Conservation (phyloP, 192 early-diverging fungal genomes). For the Powellomyces hirtus region DNA sequence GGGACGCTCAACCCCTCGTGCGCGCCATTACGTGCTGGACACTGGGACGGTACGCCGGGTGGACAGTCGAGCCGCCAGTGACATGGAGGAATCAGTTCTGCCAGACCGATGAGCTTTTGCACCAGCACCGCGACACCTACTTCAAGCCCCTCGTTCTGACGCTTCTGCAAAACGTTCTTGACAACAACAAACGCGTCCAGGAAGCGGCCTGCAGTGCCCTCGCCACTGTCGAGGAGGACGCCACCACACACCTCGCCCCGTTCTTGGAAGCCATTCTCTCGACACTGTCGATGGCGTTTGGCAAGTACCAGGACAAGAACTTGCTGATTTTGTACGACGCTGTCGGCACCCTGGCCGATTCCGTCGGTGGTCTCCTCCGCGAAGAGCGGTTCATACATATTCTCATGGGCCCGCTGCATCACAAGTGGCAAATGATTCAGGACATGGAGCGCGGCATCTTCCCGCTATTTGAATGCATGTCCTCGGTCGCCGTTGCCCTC, state of each 20-base stretch:
- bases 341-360: constrained; percentile 94
- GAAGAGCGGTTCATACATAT: constrained; percentile 76
- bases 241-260: constrained; percentile 73
- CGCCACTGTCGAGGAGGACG: constrained; percentile 94
- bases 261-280: constrained; percentile 86
- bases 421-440: constrained; percentile 77
- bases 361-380: constrained; percentile 79
- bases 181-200: constrained; percentile 98
- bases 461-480: constrained; percentile 91
- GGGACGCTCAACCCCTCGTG: constrained; percentile 83
- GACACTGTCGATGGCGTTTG: constrained; percentile 78
- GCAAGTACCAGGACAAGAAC: constrained; percentile 94
- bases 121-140: constrained; percentile 56
- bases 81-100: constrained; percentile 47
- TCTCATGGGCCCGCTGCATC: constrained; percentile 83
- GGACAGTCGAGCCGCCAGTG: constrained; percentile 50
- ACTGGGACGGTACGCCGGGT: constrained; percentile 85
- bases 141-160: constrained; percentile 76
- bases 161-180: constrained; percentile 71
- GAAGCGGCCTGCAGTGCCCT: constrained; percentile 95
- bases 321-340: constrained; percentile 95
- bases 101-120: constrained; percentile 44
- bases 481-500: constrained; percentile 81
- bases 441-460: constrained; percentile 92
- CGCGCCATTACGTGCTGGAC: constrained; percentile 99